Evolutionary conservation across 306 rosid species (phyloP), one percentile per base, ranked within the genome.

Genomic region (Lupinus albus): DNA sequence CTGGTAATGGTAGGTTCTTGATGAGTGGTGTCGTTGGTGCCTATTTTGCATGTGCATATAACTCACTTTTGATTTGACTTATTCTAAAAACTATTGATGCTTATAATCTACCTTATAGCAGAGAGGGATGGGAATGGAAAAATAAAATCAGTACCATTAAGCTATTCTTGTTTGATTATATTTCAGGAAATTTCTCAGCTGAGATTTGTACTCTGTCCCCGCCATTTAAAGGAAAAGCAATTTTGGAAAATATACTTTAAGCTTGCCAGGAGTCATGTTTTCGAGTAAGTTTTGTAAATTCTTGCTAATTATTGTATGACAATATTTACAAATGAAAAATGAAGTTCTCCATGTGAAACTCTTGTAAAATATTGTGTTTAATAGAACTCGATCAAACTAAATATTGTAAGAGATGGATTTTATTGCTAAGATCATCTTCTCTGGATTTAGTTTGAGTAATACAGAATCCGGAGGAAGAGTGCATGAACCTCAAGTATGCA

Each of bases 221-320:
- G 95, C 67, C 83, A 74, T 79, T 70, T 92, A 88, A 92, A 87
- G 91, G 98, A 92, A 74, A 66, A 69, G 11, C 88, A 87, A 39
- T 89, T 92, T 82, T 92, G 98, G 98, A 84, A 66, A 72, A 84
- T 87, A 73, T 89, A 89, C 79, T 92, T 92, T 75, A 57, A 61
- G 67, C 96, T 92, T 74, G 86, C 92, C 55, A 81, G 87, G 78
- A 84, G 77, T 67, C 80, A 87, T 20, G 87, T 89, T 58, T 64
- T 80, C 4, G 87, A 82, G 98, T 92, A 84, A 85, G 98, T 87
- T 54, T 33, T 62, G 18, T 59, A 52, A 28, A 46, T 44, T 66
- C 71, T 62, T 54, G 13, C 53, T 6, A 3, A 9, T 78, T 56
- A 1, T n/a, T 67, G 39, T 63, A 49, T 49, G 16, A 38, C 47